These are phyloP conservation scores for Candida insectorum DNA, from an alignment of 805 yeast genomes.

Conservation along the genomic window DNA sequence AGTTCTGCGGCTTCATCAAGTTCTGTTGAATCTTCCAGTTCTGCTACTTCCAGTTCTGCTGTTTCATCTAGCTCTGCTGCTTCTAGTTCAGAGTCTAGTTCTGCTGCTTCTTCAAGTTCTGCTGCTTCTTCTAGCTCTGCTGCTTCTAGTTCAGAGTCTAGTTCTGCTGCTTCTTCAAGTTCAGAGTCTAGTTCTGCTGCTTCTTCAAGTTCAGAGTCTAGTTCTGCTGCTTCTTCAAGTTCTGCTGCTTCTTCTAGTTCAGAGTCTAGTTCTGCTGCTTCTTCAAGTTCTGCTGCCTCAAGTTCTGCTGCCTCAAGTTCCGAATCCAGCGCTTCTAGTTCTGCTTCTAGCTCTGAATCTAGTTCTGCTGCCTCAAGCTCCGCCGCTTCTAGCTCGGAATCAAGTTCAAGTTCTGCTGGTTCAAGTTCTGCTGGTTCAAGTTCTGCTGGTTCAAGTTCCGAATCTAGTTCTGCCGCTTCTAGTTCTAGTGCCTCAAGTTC, in stretches of 20 bases:
- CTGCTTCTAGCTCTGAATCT: slow-evolving; percentile 3
- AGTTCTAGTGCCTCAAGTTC: slow-evolving; percentile 2
- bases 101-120: slow-evolving; percentile 3
- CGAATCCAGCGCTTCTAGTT: slow-evolving; percentile 4
- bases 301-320: too few species aligned
- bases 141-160: slow-evolving; percentile 4
- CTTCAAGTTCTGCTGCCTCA: slow-evolving; percentile 3
- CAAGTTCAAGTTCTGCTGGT: slow-evolving; percentile 5
- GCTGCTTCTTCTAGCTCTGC: slow-evolving; percentile 6
- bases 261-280: background rate
- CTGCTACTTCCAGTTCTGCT: slow-evolving; percentile 4
- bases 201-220: slow-evolving; percentile 3
- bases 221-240: slow-evolving; percentile 1
- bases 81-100: slow-evolving; percentile 1
- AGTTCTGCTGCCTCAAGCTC: too few species aligned
- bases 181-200: slow-evolving; percentile 1
- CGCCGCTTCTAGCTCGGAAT: slow-evolving; percentile 29
- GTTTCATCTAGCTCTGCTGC: background rate
- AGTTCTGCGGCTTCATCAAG: slow-evolving; percentile 13
- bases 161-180: background rate
- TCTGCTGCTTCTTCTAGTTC: slow-evolving; percentile 1
- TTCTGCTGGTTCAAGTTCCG: background rate
- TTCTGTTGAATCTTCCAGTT: slow-evolving; percentile 5
- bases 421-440: slow-evolving; percentile 3
- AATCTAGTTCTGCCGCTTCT: background rate